Evolutionary conservation across 1,284 basidiomycete genomes (phyloP).

Genomic region (Boletus smithii): DNA sequence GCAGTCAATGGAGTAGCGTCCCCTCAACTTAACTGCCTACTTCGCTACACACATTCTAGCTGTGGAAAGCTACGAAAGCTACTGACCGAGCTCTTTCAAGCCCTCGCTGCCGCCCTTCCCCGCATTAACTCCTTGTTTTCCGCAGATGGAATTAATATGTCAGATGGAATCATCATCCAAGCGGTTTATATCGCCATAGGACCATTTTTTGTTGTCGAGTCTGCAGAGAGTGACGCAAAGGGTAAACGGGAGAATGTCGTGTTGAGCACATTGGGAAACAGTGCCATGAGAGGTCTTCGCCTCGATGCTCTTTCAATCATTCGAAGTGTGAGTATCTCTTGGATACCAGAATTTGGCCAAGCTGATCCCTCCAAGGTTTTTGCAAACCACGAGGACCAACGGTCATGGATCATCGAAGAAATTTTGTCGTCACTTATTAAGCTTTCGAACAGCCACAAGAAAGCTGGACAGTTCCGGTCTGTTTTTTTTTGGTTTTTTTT

Average conservation of each 20-base stretch:
- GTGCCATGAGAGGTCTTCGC: slow-evolving; percentile 77
- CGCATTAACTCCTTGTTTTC: slow-evolving; percentile 66
- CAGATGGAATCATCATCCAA: slow-evolving; percentile 85
- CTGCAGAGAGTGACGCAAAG: slow-evolving; percentile 46
- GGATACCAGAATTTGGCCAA: neutral
- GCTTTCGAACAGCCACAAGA: slow-evolving; percentile 84
- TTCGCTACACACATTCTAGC: slow-evolving; percentile 40
- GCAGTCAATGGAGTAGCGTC: slow-evolving; percentile 44
- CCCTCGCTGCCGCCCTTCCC: slow-evolving; percentile 62
- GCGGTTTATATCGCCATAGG: slow-evolving; percentile 89
- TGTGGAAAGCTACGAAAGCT: slow-evolving; percentile 49
- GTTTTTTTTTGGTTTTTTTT: slow-evolving; percentile 27
- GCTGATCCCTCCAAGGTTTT: slow-evolving; percentile 61
- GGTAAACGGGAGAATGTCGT: slow-evolving; percentile 57
- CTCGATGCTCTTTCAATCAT: slow-evolving; percentile 81
- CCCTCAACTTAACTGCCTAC: slow-evolving; percentile 52
- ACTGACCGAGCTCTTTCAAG: slow-evolving; percentile 65
- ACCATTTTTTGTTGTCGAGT: slow-evolving; percentile 86
- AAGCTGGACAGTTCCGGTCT: slow-evolving; percentile 82
- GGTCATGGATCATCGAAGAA: slow-evolving; percentile 96
- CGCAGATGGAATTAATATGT: slow-evolving; percentile 71
- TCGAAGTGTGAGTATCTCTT: slow-evolving; percentile 62
- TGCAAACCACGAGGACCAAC: slow-evolving; percentile 83
- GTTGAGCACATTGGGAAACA: slow-evolving; percentile 61
- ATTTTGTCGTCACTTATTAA: slow-evolving; percentile 87